Base-by-base conservation (phyloP, 2,329 filamentous ascomycete species). In the Aspergillus tanneri region DNA sequence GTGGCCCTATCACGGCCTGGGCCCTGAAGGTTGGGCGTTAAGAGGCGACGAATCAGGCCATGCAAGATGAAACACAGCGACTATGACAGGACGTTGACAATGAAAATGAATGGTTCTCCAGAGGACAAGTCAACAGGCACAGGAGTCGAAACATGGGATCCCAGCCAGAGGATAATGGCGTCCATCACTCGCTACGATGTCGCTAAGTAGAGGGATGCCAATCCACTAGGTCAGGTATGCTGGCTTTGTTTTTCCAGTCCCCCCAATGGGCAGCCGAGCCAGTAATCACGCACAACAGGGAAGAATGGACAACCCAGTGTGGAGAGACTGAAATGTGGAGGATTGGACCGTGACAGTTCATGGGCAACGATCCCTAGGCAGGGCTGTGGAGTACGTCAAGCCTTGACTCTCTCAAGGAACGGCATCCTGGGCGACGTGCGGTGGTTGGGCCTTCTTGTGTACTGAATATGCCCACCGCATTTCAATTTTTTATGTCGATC, bases 11-110 rank as follows among this genome's bases (percentile, higher is more conserved):
- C 54, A 55, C 55, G 45, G 47, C 46, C 48, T 46, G 42, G 46
- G 49, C 14, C 52, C 48, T 45, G 38, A 41, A 38, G 42, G 52
- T 58, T 58, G 57, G 57, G 57, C 57, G 57, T 46, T 53, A 59
- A 58, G 38, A 42, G 52, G 49, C 39, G 43, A 50, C 56, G 52
- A 59, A 59, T 58, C 54, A 53, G 24, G 44, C 50, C 47, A 39
- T 30, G n/a, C 30, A 42, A 16, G 37, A 50, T 52, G 47, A 49
- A 50, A 55, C 44, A 45, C 43, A 49, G 35, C 45, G 40, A 49
- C 49, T 42, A 50, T 52, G 49, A 47, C 54, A 46, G 52, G 43
- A 50, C 40, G 34, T 34, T 44, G 38, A 48, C 45, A 38, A 49
- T 45, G 45, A 43, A 50, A 53, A 47, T 42, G 52, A 51, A 38